Conservation (phyloP, 75 land plant genomes). For the Sequoiadendron giganteum region DNA sequence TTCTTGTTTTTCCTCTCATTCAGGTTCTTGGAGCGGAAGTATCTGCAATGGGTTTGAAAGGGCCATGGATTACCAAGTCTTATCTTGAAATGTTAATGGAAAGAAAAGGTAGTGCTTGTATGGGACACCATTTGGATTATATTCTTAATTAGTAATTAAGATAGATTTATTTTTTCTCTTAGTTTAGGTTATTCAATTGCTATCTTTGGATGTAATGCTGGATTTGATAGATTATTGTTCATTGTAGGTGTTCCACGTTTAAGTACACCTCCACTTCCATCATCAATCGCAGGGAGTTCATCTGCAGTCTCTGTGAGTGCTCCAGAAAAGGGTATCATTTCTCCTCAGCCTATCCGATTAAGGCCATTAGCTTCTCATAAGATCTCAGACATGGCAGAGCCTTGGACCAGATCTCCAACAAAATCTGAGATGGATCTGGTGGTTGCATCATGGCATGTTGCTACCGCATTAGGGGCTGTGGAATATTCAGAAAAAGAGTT, state of each 20-base stretch:
- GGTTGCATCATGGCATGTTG: conserved; percentile 71
- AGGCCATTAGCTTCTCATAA: conserved; percentile 39
- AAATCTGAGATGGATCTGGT: conserved; percentile 88
- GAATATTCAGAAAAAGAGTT: conserved; percentile 4
- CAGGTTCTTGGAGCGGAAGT: conserved; percentile 86
- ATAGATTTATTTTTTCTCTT: not conserved
- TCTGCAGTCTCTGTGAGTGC: conserved; percentile 20
- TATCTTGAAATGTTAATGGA: conserved; percentile 97
- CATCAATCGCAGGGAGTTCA: conserved; percentile 21
- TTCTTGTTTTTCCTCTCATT: not conserved
- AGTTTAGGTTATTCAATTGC: not conserved
- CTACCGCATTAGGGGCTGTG: conserved; percentile 11
- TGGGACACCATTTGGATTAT: not conserved
- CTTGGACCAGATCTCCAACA: conserved; percentile 99
- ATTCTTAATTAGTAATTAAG: not conserved
- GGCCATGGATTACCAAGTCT: conserved; percentile 98
- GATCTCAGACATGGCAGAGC: conserved; percentile 73
- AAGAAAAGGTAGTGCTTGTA: conserved; percentile 52
- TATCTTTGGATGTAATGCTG: not conserved
- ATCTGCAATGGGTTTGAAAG: conserved; percentile 61
- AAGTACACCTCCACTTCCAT: conserved; percentile 87
- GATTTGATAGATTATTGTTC: not conserved
- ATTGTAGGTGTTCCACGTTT: conserved; percentile 88
- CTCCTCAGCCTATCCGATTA: conserved; percentile 79
- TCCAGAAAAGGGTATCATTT: conserved; percentile 56